Evolutionary conservation across 2,329 filamentous ascomycete species (phyloP).

Genomic region (Paecilomyces sp.): DNA sequence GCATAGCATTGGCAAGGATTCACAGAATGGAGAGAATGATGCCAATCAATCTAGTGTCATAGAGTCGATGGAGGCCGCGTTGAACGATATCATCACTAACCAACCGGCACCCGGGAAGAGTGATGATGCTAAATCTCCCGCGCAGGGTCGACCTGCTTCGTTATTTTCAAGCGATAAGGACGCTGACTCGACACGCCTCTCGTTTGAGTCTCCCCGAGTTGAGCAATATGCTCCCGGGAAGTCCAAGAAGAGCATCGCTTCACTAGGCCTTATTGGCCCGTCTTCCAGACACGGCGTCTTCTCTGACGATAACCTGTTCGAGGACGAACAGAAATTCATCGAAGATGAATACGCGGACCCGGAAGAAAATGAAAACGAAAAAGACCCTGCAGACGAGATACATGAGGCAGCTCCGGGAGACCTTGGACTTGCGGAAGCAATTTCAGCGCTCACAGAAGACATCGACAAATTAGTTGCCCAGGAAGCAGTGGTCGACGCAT

Average conservation of each 20-base stretch:
- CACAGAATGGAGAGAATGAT: constrained; percentile 44
- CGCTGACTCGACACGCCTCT: constrained; percentile 56
- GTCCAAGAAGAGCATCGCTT: constrained; percentile 80
- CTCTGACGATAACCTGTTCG: constrained; percentile 85
- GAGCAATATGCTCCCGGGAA: constrained; percentile 39
- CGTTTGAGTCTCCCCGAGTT: constrained; percentile 49
- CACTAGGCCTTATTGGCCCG: constrained; percentile 80
- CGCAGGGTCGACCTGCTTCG: constrained; percentile 34
- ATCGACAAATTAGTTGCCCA: constrained; percentile 85
- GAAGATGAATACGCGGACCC: constrained; percentile 79
- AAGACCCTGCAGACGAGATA: constrained; percentile 70
- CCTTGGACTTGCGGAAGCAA: constrained; percentile 85
- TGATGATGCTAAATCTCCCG: constrained; percentile 28
- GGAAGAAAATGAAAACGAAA: constrained; percentile 49
- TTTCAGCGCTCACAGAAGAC: constrained; percentile 77
- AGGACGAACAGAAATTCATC: constrained; percentile 71
- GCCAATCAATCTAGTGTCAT: constrained; percentile 71
- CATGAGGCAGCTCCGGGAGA: constrained; percentile 93
- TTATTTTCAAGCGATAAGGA: constrained; percentile 49
- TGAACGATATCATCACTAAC: constrained; percentile 87
- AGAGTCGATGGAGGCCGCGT: constrained; percentile 82
- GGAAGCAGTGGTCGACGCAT: constrained; percentile 81
- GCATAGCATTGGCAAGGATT: constrained; percentile 70
- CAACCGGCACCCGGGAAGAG: constrained; percentile 44
- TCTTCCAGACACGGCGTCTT: constrained; percentile 88